Evolutionary conservation across 1,139 yeast species (phyloP).

Genomic region (Candida sp.): DNA sequence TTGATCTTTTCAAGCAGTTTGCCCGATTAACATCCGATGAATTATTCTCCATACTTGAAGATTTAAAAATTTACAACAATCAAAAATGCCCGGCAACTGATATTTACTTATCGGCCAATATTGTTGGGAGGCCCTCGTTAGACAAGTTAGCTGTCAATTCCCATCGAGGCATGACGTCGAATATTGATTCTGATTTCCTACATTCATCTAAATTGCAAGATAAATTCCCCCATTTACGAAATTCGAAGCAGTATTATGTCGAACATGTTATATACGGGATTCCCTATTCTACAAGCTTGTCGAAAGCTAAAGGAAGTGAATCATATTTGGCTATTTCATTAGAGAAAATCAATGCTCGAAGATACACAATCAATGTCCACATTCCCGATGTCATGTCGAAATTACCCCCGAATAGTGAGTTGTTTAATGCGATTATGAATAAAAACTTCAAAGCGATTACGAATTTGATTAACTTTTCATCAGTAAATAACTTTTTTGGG

Average conservation of each 20-base stretch:
- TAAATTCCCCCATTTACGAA: constrained; percentile 25
- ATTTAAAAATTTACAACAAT: constrained; percentile 23
- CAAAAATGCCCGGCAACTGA: constrained; percentile 22
- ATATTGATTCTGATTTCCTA: constrained; percentile 3
- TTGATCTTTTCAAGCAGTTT: constrained; percentile 13
- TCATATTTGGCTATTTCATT: constrained; percentile 27
- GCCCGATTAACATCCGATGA: constrained; percentile 10
- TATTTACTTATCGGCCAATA: constrained; percentile 24
- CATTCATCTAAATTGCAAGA: constrained; percentile 12
- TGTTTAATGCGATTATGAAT: constrained; percentile 17
- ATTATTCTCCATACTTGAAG: constrained; percentile 16
- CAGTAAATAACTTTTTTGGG: constrained; percentile 11
- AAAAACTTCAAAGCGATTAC: constrained; percentile 5
- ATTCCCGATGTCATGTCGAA: constrained; percentile 39
- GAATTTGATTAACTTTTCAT: constrained; percentile 8
- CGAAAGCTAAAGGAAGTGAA: neutral
- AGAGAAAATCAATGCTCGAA: constrained; percentile 28
- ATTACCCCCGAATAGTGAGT: constrained; percentile 22
- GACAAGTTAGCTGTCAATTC: constrained; percentile 18
- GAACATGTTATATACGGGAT: constrained; percentile 29
- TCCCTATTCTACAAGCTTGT: constrained; percentile 10
- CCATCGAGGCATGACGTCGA: constrained; percentile 14
- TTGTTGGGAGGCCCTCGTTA: constrained; percentile 20
- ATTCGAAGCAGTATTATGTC: constrained; percentile 17
- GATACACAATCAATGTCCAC: constrained; percentile 36